A percentile compares a stretch with the other conserved stretches of the same genome.
phyloP scores from a whole-genome alignment of 2,329 filamentous ascomycete genomes.

The Fusarium sublunatum region DNA sequence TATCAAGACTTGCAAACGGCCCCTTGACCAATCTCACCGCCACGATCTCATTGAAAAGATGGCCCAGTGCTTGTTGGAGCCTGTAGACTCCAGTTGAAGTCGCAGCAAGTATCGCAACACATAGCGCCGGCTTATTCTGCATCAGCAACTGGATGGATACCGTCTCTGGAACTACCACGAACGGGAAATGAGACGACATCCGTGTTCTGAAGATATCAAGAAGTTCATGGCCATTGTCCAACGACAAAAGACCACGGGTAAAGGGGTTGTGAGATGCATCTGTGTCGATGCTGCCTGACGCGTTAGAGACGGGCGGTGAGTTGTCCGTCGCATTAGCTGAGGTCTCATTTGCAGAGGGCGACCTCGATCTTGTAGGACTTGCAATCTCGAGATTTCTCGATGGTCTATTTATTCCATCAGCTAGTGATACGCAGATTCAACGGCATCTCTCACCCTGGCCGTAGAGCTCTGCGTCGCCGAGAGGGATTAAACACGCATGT shows the following conservation, averaged over 20 bases:
- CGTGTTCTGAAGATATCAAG: conserved; percentile 41
- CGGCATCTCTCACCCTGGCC: conserved; percentile 25
- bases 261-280: conserved; percentile 42
- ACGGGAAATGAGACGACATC: conserved; percentile 47
- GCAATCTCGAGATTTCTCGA: conserved; percentile 25
- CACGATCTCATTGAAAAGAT: conserved; percentile 47
- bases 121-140: conserved; percentile 42
- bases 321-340: conserved; percentile 13
- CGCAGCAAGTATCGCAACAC: conserved; percentile 47
- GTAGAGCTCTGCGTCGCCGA: conserved; percentile 42
- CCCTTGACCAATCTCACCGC: conserved; percentile 39
- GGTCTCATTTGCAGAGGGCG: conserved; percentile 24
- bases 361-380: conserved; percentile 25
- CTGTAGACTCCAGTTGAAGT: conserved; percentile 36
- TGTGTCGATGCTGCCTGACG: conserved; percentile 25
- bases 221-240: conserved; percentile 43
- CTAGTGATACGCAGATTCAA: neutral
- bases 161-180: conserved; percentile 42
- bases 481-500: conserved; percentile 49
- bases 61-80: conserved; percentile 44
- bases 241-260: conserved; percentile 32
- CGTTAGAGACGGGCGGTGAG: conserved; percentile 9
- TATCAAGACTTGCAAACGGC: conserved; percentile 45
- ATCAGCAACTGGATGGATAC: conserved; percentile 35
- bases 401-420: conserved; percentile 11